Evolutionary conservation across 768 basidiomycete species (phyloP).

Genomic region (Tricholoma hemisulphureum): DNA sequence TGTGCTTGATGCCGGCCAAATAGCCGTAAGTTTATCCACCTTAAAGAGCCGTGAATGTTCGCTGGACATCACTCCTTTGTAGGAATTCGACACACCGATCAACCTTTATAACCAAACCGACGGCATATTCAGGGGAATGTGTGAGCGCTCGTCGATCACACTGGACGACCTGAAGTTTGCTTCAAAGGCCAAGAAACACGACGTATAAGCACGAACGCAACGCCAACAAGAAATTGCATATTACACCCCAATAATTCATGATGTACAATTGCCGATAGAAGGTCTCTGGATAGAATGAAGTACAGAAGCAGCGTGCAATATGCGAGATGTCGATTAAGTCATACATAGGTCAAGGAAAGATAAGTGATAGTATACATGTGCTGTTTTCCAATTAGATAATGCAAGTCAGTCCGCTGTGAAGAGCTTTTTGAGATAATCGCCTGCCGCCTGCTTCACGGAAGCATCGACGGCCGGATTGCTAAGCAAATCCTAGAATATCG

Average conservation of each 20-base stretch:
- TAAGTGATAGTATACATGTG: background rate
- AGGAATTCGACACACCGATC: constrained; percentile 83
- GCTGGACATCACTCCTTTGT: background rate
- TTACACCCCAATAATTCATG: too few species aligned
- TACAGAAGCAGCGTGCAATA: background rate
- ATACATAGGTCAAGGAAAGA: background rate
- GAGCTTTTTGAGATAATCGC: constrained; percentile 70
- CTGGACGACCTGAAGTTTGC: constrained; percentile 62
- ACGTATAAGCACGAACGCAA: background rate
- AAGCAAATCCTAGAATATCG: constrained; percentile 48
- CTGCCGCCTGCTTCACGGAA: constrained; percentile 62
- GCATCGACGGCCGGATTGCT: constrained; percentile 56
- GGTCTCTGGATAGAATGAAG: background rate
- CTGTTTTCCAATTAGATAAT: background rate
- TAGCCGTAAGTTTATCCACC: constrained; percentile 54
- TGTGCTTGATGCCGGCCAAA: constrained; percentile 78
- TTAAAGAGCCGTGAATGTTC: background rate
- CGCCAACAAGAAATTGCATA: too few species aligned
- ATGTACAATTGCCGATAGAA: background rate
- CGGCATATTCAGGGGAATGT: constrained; percentile 85
- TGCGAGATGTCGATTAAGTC: background rate
- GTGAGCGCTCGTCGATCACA: constrained; percentile 75
- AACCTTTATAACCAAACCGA: constrained; percentile 54
- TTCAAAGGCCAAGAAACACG: constrained; percentile 21
- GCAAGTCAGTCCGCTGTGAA: constrained; percentile 42